A percentile compares a stretch with the other conserved stretches of the same genome.
Conservation (phyloP, 768 basidiomycete species). For the Dendrothele bispora region DNA sequence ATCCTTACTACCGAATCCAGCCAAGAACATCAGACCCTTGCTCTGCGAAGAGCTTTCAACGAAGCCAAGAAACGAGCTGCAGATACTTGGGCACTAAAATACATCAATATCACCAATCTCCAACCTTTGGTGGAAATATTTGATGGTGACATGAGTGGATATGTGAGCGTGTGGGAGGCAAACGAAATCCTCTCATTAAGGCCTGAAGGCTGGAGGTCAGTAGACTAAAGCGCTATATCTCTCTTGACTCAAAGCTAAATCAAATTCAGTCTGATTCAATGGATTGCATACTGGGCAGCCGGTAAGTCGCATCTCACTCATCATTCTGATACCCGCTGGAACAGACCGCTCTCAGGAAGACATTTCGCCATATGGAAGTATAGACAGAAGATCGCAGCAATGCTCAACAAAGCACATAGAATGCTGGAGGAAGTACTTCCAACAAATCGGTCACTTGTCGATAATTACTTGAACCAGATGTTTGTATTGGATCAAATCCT, state of each 20-base stretch:
- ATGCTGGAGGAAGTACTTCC: neutral
- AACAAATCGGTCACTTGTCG: slow-evolving; percentile 3
- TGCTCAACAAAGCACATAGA: slow-evolving; percentile 4
- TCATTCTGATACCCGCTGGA: neutral
- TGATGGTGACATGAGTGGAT: neutral
- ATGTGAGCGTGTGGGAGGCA: slow-evolving; percentile 4
- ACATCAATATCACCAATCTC: slow-evolving; percentile 3
- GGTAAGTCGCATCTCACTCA: neutral
- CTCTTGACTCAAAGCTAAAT: neutral
- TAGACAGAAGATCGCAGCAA: slow-evolving; percentile 9
- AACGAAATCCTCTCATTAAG: neutral
- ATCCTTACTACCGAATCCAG: no score
- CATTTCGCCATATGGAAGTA: slow-evolving; percentile 10
- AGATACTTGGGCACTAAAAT: slow-evolving; percentile 3
- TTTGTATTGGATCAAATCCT: slow-evolving; percentile 5
- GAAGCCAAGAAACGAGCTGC: neutral
- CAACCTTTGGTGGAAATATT: slow-evolving; percentile 1
- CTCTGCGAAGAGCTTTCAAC: neutral
- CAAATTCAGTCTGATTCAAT: slow-evolving; percentile 5
- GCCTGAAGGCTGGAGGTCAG: slow-evolving; percentile 2
- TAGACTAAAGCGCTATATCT: neutral
- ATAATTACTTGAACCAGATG: slow-evolving; percentile 3
- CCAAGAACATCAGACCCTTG: neutral
- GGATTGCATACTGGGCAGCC: slow-evolving; percentile 5
- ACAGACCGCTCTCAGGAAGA: neutral